These are phyloP conservation scores for Suillus lakei DNA, from an alignment of 768 basidiomycete species.

Conservation along the genomic window DNA sequence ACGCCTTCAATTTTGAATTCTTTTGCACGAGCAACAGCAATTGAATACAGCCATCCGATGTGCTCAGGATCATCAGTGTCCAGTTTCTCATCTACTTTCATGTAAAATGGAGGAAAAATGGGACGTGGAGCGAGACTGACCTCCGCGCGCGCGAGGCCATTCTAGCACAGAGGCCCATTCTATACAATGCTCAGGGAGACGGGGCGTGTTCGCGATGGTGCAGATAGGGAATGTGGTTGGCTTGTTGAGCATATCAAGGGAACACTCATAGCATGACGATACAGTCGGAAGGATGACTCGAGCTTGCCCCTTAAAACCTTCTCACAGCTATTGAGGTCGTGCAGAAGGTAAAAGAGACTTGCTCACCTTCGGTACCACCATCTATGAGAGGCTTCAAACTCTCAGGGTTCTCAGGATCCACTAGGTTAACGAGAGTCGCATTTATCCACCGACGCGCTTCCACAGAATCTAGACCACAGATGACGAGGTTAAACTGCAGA, in stretches of 20 bases:
- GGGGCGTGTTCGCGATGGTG: conserved; percentile 98
- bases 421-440: conserved; percentile 93
- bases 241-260: conserved; percentile 97
- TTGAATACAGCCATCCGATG: conserved; percentile 89
- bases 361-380: conserved; percentile 93
- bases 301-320: conserved; percentile 98
- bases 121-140: conserved; percentile 43
- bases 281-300: conserved; percentile 95
- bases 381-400: conserved; percentile 97
- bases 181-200: conserved; percentile 97
- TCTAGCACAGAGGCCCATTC: conserved; percentile 99
- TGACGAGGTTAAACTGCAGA: conserved; percentile 94
- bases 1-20: conserved; percentile 99
- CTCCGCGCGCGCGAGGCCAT: conserved; percentile 94
- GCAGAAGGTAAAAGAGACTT: neutral
- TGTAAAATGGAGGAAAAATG: conserved; percentile 14
- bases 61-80: conserved; percentile 98
- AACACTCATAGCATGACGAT: conserved; percentile 97
- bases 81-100: conserved; percentile 80
- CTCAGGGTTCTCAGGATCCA: conserved; percentile 91
- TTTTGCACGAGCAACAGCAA: conserved; percentile 81
- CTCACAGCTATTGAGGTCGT: conserved; percentile 3
- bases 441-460: conserved; percentile 99
- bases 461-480: conserved; percentile 96
- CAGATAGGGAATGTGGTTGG: conserved; percentile 97